Evolutionary conservation across 176 grass and related monocot species (phyloP), one percentile per base, ranked within the genome.

Genomic region (Microstegium vimineum): DNA sequence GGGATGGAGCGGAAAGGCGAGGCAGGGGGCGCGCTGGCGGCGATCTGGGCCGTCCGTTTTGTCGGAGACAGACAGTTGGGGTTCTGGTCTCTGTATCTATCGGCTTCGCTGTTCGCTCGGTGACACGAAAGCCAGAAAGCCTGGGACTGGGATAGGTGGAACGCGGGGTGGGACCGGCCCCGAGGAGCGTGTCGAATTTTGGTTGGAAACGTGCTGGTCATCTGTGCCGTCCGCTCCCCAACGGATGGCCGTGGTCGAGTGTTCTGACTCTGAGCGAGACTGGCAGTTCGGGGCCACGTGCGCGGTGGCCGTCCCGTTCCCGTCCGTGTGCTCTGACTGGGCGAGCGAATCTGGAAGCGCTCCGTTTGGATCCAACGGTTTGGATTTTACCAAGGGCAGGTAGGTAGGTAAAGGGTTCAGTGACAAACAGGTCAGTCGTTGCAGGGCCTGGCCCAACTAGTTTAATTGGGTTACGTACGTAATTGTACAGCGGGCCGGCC

Each of bases 11-110:
- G 20, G 28, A 6, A 17, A 28, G 32, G 13, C 1, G 22, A 6
- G 28, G 0, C 1, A 22, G n/a, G 22, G 7, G 1, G 3, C 18
- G 16, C 8, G 73, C 6, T 34, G 69, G 60, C 57, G 63, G 32
- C 6, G 27, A 89, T 89, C 87, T 41, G 65, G 65, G 0, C 65
- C 87, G 15, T 85, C 1, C 40, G 34, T 64, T 66, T 35, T 41
- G 72, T 28, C 75, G 56, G 28, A 46, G 43, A 81, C 77, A 49
- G 77, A 31, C 42, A 45, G 12, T 15, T 14, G 42, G 42, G 63
- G 38, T 6, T n/a, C n/a, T n/a, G 69, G 84, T 75, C 60, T 79
- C 45, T 35, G 4, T 35, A 35, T 42, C 34, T 35, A 35, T 42
- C 40, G 40, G 40, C 40, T 8, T 37, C 6, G 36, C 6, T 8